Evolutionary conservation across 352 stramenopile genomes (phyloP).

Genomic region (Phytophthora chlamydospora): DNA sequence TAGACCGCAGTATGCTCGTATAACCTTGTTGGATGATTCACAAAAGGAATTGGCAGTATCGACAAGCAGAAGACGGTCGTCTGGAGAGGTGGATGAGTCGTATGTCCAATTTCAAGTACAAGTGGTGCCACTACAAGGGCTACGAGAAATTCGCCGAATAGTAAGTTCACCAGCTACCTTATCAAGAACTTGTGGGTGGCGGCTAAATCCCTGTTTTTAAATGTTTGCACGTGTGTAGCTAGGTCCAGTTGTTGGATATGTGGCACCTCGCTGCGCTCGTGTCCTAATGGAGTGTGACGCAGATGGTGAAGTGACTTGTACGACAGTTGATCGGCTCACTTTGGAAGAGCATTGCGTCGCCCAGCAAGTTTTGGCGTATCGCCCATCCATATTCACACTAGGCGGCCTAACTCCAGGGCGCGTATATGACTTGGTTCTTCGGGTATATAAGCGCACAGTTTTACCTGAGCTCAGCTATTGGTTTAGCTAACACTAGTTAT

Average conservation of each 20-base stretch:
- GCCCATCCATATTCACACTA: constrained; percentile 41
- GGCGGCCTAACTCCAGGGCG: constrained; percentile 36
- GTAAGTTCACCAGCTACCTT: constrained; percentile 14
- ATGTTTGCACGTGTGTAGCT: constrained; percentile 23
- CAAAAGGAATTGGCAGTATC: not conserved
- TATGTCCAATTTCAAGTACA: constrained; percentile 11
- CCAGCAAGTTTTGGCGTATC: constrained; percentile 13
- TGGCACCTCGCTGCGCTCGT: constrained; percentile 32
- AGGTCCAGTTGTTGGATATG: constrained; percentile 51
- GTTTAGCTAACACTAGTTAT: not conserved
- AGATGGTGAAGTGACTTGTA: constrained; percentile 42
- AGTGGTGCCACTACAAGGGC: constrained; percentile 6
- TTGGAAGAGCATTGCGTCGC: constrained; percentile 12
- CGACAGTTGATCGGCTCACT: constrained; percentile 46
- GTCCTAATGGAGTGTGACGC: constrained; percentile 53
- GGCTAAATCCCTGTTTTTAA: not conserved
- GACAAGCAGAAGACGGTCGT: constrained; percentile 1
- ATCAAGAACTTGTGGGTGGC: not conserved
- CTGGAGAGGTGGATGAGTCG: constrained; percentile 2
- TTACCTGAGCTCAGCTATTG: not conserved
- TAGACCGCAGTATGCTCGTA: constrained; percentile 15
- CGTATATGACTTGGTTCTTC: constrained; percentile 48
- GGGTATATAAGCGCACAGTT: constrained; percentile 20
- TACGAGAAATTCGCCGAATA: constrained; percentile 14
- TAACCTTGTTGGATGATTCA: constrained; percentile 7